These are phyloP conservation scores for Botrytis cinerea DNA, from an alignment of 2,329 filamentous ascomycete genomes.

Conservation along the genomic window DNA sequence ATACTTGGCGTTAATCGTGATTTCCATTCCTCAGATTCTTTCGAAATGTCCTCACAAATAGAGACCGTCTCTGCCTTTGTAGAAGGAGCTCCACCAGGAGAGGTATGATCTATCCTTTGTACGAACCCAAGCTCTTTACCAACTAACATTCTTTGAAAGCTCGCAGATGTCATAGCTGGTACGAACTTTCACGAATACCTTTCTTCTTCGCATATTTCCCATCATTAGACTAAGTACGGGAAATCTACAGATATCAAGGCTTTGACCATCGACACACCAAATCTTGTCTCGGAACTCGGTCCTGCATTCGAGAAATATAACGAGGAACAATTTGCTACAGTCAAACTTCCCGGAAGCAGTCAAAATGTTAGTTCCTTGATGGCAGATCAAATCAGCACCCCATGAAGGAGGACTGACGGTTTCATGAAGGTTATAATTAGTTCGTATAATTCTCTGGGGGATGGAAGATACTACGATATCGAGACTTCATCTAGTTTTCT, in stretches of 20 bases:
- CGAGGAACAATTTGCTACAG: constrained; percentile 86
- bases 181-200: constrained; percentile 40
- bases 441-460: constrained; percentile 78
- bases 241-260: constrained; percentile 76
- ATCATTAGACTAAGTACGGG: constrained; percentile 1
- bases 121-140: constrained; percentile 24
- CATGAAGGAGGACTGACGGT: constrained; percentile 28
- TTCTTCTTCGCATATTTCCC: not conserved
- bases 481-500: constrained; percentile 85
- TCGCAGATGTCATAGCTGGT: constrained; percentile 87
- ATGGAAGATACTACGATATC: constrained; percentile 84
- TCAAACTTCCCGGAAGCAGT: constrained; percentile 85
- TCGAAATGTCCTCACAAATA: constrained; percentile 45
- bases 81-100: constrained; percentile 90
- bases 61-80: constrained; percentile 81
- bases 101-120: constrained; percentile 60
- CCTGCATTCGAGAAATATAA: constrained; percentile 95
- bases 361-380: constrained; percentile 60
- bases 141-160: constrained; percentile 52
- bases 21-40: not conserved
- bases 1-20: not conserved
- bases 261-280: constrained; percentile 69
- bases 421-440: constrained; percentile 71
- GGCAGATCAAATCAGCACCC: not conserved
- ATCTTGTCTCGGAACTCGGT: constrained; percentile 69